Conservation (phyloP, 1,284 basidiomycete species). For the Ganoderma sinense region DNA sequence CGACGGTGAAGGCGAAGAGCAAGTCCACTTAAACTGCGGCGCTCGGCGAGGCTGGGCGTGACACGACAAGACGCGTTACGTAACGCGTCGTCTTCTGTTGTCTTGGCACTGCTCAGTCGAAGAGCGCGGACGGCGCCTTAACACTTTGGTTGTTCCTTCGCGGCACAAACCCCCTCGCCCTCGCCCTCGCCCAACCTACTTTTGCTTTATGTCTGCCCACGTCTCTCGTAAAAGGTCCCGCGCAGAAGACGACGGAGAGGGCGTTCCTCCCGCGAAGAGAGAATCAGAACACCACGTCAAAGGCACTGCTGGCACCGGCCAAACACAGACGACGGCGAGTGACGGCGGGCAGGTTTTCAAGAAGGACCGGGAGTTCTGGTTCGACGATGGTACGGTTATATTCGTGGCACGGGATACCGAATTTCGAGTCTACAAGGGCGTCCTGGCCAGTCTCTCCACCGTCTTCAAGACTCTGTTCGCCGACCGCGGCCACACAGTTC, state of each 20-base stretch:
- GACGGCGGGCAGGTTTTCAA: neutral
- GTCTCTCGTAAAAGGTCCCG: neutral
- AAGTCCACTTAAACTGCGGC: no score
- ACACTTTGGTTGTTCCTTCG: no score
- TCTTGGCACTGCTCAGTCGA: no score
- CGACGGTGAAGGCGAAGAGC: no score
- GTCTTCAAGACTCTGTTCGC: conserved; percentile 9
- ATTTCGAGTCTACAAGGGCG: conserved; percentile 6
- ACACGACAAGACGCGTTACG: no score
- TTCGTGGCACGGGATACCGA: neutral
- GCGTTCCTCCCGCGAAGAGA: neutral
- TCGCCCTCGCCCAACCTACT: no score
- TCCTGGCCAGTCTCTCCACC: neutral
- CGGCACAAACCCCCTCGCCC: no score
- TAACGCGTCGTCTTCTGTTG: no score
- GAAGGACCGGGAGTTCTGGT: conserved; percentile 12
- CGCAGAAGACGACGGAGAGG: neutral
- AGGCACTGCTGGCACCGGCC: no score
- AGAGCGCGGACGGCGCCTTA: no score
- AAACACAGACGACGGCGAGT: no score
- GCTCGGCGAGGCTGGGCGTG: no score
- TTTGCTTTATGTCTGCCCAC: neutral
- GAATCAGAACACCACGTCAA: neutral
- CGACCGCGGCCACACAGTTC: neutral
- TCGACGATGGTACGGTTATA: conserved; percentile 6